These are phyloP conservation scores for Talaromyces stipitatus DNA, from an alignment of 495 filamentous ascomycete genomes.

Conservation along the genomic window DNA sequence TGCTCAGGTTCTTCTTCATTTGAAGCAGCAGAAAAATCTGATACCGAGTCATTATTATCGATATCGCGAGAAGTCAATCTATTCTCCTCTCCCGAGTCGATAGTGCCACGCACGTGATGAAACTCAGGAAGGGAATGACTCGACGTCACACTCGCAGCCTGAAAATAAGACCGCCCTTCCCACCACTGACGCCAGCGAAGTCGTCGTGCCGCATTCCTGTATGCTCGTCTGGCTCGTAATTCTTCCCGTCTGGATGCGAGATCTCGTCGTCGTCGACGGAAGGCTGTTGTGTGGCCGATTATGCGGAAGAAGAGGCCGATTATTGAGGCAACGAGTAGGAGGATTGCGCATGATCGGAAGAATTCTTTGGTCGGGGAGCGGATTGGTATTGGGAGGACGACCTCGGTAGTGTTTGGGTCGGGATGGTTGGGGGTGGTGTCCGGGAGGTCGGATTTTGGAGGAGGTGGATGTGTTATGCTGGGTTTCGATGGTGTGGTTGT, in stretches of 20 bases:
- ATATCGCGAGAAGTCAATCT: conserved; percentile 12
- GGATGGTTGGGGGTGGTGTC: not conserved
- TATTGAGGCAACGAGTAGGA: conserved; percentile 21
- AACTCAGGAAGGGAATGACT: conserved; percentile 12
- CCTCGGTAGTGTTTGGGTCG: not conserved
- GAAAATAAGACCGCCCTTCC: conserved; percentile 13
- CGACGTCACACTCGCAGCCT: conserved; percentile 4
- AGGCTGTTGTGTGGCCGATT: conserved; percentile 12
- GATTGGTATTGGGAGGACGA: not conserved
- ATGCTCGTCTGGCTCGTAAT: conserved; percentile 28
- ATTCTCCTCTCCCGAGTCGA: not conserved
- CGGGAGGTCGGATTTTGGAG: not conserved
- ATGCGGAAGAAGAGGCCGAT: conserved; percentile 22
- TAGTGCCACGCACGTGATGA: not conserved
- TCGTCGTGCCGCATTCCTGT: conserved; percentile 30
- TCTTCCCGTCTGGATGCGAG: conserved; percentile 29
- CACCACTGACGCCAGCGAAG: conserved; percentile 28
- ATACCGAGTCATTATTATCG: conserved; percentile 32
- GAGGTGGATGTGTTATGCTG: not conserved
- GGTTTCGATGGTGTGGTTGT: not conserved
- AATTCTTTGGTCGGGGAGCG: conserved; percentile 6
- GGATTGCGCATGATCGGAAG: conserved; percentile 13
- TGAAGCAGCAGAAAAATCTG: conserved; percentile 10
- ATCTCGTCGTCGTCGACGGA: conserved; percentile 24
- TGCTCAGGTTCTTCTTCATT: conserved; percentile 18